Conservation (phyloP, 2,329 filamentous ascomycete species). For the Venturia effusa region DNA sequence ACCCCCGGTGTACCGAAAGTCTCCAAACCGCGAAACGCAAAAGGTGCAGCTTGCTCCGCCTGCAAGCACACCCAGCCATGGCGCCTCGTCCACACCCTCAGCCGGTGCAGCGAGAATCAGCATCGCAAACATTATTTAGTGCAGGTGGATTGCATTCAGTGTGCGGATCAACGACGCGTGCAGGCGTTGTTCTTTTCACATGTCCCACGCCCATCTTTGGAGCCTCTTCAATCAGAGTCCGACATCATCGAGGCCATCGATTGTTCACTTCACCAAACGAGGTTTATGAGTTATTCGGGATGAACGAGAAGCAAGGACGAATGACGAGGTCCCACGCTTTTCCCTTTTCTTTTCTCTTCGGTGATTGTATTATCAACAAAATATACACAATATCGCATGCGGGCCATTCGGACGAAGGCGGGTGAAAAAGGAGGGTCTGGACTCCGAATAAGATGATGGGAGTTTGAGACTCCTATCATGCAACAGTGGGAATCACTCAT, state of each 20-base stretch:
- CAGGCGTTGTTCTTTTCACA: background rate
- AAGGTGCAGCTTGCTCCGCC: conserved; percentile 23
- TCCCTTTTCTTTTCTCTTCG: too few species aligned
- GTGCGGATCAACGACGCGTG: background rate
- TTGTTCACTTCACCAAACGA: background rate
- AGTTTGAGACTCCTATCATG: too few species aligned
- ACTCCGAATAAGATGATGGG: background rate
- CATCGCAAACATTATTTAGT: conserved; percentile 32
- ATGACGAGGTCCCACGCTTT: background rate
- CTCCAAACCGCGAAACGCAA: conserved; percentile 27
- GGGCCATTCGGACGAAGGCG: background rate
- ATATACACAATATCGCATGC: background rate
- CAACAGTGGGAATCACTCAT: too few species aligned
- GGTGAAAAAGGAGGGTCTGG: background rate
- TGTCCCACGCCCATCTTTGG: background rate
- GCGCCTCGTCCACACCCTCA: conserved; percentile 14
- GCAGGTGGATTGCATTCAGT: background rate
- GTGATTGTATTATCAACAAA: background rate
- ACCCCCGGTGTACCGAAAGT: conserved; percentile 22
- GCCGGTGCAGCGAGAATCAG: conserved; percentile 26
- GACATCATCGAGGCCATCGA: background rate
- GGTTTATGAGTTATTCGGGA: background rate
- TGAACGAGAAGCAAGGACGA: too few species aligned
- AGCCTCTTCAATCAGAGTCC: too few species aligned
- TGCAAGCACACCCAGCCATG: conserved; percentile 6